Evolutionary conservation across 2,329 filamentous ascomycete genomes (phyloP).

Genomic region (Tothia fuscella): DNA sequence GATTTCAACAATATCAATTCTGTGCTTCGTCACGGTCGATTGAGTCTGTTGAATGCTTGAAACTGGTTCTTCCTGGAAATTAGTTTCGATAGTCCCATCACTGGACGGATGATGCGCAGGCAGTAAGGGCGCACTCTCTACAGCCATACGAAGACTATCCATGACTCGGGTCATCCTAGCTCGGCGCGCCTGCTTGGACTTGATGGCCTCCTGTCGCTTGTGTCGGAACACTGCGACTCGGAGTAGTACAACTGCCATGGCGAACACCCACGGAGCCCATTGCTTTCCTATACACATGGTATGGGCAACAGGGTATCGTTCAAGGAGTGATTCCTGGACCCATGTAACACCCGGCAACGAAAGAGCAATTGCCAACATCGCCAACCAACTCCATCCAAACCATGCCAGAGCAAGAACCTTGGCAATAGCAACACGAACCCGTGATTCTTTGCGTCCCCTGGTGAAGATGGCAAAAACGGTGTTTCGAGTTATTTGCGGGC

Average conservation of each 20-base stretch:
- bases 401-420: constrained; percentile 6
- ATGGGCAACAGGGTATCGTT: constrained; percentile 4
- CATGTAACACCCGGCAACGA: constrained; percentile 1
- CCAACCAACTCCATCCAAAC: constrained; percentile 7
- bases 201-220: background rate
- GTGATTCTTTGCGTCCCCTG: constrained; percentile 2
- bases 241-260: constrained; percentile 6
- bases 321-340: constrained; percentile 6
- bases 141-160: background rate
- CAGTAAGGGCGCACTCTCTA: constrained; percentile 3
- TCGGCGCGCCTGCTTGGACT: constrained; percentile 3
- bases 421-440: constrained; percentile 8
- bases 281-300: constrained; percentile 6
- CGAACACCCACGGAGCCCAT: constrained; percentile 8
- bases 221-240: constrained; percentile 3
- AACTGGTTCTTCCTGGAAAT: background rate
- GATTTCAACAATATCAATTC: constrained; percentile 2
- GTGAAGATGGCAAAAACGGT: constrained; percentile 6
- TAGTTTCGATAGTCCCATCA: background rate
- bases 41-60: background rate
- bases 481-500: constrained; percentile 7
- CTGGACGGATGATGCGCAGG: constrained; percentile 7
- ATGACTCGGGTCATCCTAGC: constrained; percentile 5
- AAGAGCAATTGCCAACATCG: constrained; percentile 1
- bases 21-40: background rate